phyloP scores from a whole-genome alignment of 192 early-diverging fungal genomes.

The Anaeromyces robustus region DNA sequence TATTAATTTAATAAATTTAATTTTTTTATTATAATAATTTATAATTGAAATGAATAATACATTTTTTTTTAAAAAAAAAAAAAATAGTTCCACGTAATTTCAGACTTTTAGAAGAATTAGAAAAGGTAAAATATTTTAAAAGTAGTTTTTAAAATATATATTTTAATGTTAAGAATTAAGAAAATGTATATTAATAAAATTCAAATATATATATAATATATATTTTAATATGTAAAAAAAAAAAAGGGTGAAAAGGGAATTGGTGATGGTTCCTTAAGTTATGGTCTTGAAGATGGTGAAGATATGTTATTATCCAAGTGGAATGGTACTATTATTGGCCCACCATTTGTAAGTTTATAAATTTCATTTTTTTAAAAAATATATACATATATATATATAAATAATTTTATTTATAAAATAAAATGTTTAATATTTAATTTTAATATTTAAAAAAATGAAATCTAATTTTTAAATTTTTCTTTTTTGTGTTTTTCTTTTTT shows the following conservation, averaged over 20 bases:
- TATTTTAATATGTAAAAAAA: background rate
- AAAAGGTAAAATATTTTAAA: conserved; percentile 80
- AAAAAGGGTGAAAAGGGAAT: conserved; percentile 17
- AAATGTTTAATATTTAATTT: too few species aligned
- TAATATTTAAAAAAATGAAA: too few species aligned
- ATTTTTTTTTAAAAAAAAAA: background rate
- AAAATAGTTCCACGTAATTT: conserved; percentile 86
- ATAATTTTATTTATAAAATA: too few species aligned
- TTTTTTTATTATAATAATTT: too few species aligned
- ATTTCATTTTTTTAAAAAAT: too few species aligned
- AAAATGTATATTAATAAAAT: too few species aligned
- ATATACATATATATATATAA: too few species aligned
- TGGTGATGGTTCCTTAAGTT: conserved; percentile 85
- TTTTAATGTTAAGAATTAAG: too few species aligned
- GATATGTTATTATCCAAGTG: conserved; percentile 68
- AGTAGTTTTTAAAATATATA: too few species aligned
- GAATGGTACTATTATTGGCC: conserved; percentile 92
- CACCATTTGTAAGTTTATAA: conserved; percentile 35
- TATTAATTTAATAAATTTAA: too few species aligned
- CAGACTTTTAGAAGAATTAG: conserved; percentile 86
- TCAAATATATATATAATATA: background rate
- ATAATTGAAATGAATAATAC: too few species aligned
- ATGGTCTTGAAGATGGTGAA: conserved; percentile 74
- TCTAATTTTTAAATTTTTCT: background rate
- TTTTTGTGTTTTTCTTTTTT: too few species aligned